Evolutionary conservation across 176 grass and related monocot species (phyloP).

Genomic region (Eleusine coracana): DNA sequence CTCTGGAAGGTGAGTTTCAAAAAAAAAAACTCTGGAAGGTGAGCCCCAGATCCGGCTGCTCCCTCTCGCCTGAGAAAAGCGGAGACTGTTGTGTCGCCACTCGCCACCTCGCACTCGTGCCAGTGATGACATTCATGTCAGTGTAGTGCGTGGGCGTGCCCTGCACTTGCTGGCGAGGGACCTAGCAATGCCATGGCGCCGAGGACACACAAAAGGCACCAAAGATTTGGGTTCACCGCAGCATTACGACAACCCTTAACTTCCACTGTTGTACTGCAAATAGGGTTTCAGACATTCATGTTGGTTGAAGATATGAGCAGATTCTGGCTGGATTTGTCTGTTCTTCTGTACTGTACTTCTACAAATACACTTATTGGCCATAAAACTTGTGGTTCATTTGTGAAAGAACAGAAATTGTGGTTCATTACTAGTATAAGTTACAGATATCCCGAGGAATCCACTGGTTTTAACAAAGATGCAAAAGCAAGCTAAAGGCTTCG

Average conservation of each 20-base stretch:
- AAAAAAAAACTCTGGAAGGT: neutral
- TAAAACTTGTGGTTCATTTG: no score
- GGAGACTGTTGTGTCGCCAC: conserved; percentile 29
- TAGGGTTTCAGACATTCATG: neutral
- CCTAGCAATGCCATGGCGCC: conserved; percentile 23
- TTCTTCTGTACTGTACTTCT: neutral
- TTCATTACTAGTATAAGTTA: conserved; percentile 7
- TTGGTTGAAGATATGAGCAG: neutral
- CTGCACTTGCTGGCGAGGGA: conserved; percentile 33
- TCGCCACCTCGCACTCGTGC: conserved; percentile 6
- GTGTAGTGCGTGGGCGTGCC: conserved; percentile 53
- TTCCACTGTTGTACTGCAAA: neutral
- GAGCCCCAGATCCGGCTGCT: conserved; percentile 34
- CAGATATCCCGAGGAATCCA: conserved; percentile 25
- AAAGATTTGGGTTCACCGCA: neutral
- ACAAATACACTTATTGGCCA: neutral
- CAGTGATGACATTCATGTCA: conserved; percentile 29
- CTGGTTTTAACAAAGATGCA: conserved; percentile 8
- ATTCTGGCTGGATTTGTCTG: neutral
- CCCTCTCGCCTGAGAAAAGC: conserved; percentile 32
- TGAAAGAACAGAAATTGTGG: neutral
- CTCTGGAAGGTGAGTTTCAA: neutral
- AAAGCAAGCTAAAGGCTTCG: conserved; percentile 15
- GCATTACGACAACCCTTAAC: conserved; percentile 21
- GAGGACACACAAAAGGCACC: conserved; percentile 9